phyloP scores from a whole-genome alignment of 345 rosid genomes.

The Toxicodendron radicans region DNA sequence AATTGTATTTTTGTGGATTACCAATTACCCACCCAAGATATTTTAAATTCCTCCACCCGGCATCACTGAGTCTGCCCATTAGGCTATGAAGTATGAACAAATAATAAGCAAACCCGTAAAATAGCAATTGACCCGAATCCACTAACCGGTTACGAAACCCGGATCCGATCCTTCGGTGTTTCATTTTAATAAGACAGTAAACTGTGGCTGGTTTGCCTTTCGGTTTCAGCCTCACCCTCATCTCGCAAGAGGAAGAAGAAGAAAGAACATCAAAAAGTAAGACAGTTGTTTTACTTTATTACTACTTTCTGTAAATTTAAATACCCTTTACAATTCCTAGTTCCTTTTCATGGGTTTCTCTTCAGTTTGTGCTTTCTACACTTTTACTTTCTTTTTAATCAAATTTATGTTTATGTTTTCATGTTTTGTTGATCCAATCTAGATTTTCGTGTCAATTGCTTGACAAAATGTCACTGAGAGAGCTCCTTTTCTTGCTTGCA shows the following conservation, averaged over 20 bases:
- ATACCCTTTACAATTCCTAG: no score
- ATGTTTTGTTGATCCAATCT: not conserved
- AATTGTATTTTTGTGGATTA: no score
- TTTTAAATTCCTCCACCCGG: no score
- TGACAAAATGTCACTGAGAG: conserved; percentile 5
- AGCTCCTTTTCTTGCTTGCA: not conserved
- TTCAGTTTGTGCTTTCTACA: not conserved
- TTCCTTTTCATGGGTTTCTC: not conserved
- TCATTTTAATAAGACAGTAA: not conserved
- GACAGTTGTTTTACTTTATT: not conserved
- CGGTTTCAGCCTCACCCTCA: not conserved
- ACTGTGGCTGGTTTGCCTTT: not conserved
- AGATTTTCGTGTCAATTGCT: conserved; percentile 2
- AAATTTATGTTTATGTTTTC: not conserved
- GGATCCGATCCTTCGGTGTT: not conserved
- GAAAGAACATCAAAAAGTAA: not conserved
- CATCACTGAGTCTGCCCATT: no score
- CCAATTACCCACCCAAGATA: no score
- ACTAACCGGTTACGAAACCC: not conserved
- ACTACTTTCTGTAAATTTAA: not conserved
- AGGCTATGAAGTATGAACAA: no score
- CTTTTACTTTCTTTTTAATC: not conserved
- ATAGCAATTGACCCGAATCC: not conserved
- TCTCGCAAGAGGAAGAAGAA: not conserved
- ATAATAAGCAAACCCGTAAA: not conserved